A percentile compares a stretch with the other conserved stretches of the same genome.
Evolutionary conservation across 2,329 filamentous ascomycete genomes (phyloP).

Genomic region (Diaporthe longicolla): DNA sequence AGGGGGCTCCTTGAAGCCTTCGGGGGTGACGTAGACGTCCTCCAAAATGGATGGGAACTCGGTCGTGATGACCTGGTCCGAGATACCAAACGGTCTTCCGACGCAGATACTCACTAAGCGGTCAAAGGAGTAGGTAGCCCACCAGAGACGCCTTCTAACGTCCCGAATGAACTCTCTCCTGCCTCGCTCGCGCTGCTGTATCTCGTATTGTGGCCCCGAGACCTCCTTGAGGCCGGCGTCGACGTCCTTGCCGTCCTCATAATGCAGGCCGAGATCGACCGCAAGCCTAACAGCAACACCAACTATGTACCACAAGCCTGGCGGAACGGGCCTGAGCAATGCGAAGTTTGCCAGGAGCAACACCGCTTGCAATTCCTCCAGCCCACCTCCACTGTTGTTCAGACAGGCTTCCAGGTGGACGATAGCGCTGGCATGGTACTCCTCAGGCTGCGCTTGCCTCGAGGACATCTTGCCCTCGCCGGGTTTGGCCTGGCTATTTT

Average conservation of each 20-base stretch:
- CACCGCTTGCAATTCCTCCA: constrained; percentile 96
- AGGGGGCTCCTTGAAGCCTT: constrained; percentile 77
- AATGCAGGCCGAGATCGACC: constrained; percentile 91
- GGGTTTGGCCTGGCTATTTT: constrained; percentile 41
- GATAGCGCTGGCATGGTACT: constrained; percentile 96
- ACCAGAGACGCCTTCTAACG: constrained; percentile 89
- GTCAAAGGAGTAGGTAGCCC: constrained; percentile 96
- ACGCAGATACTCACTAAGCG: constrained; percentile 96
- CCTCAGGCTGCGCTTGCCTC: constrained; percentile 83
- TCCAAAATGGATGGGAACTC: constrained; percentile 92
- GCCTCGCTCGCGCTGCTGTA: constrained; percentile 66
- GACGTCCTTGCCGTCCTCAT: constrained; percentile 83
- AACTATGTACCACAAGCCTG: constrained; percentile 97
- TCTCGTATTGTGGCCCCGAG: constrained; percentile 55
- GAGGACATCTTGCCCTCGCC: constrained; percentile 50
- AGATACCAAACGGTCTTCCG: constrained; percentile 91
- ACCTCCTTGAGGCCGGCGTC: constrained; percentile 70
- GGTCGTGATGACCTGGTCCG: constrained; percentile 96
- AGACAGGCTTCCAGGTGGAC: constrained; percentile 91
- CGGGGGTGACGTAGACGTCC: constrained; percentile 87
- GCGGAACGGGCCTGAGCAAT: constrained; percentile 89
- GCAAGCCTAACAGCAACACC: constrained; percentile 92
- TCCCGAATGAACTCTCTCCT: constrained; percentile 88
- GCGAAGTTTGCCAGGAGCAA: constrained; percentile 92
- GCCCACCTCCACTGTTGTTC: constrained; percentile 85